phyloP scores from a whole-genome alignment of 2,329 filamentous ascomycete species.

The Chrysoporthe puriensis region DNA sequence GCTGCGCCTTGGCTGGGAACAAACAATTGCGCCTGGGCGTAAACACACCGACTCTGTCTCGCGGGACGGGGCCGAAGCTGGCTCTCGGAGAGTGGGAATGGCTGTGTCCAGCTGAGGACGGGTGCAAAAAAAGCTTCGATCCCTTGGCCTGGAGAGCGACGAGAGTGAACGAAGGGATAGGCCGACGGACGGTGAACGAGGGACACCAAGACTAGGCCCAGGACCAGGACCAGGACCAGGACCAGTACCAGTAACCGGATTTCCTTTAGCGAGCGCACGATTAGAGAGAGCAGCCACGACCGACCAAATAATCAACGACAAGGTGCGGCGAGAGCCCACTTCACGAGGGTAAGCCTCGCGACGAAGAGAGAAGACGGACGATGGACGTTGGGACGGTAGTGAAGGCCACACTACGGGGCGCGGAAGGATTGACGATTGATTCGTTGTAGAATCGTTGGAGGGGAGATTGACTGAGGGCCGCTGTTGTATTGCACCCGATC shows the following conservation, averaged over 20 bases:
- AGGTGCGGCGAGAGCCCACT: not conserved
- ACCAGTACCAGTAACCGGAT: not conserved
- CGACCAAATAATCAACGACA: not conserved
- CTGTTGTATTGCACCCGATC: constrained; percentile 1
- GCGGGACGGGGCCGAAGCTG: not conserved
- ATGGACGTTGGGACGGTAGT: not conserved
- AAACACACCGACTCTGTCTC: not conserved
- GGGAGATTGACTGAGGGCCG: constrained; percentile 2
- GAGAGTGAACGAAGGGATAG: not conserved
- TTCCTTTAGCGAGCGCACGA: constrained; percentile 1
- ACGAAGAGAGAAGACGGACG: not conserved
- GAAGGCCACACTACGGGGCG: not conserved
- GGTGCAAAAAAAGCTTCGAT: not conserved
- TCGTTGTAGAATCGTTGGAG: not conserved
- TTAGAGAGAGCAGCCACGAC: constrained; percentile 1
- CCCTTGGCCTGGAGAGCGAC: not conserved
- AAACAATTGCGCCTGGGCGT: not conserved
- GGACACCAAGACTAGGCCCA: not conserved
- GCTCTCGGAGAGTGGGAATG: not conserved
- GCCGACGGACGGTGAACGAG: not conserved
- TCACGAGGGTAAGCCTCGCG: not conserved
- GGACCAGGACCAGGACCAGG: constrained; percentile 3
- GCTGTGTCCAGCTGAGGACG: no score
- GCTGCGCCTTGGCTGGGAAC: not conserved
- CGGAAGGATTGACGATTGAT: not conserved